Conservation (phyloP, 441 rosid genomes). For the Erodium texanum region DNA sequence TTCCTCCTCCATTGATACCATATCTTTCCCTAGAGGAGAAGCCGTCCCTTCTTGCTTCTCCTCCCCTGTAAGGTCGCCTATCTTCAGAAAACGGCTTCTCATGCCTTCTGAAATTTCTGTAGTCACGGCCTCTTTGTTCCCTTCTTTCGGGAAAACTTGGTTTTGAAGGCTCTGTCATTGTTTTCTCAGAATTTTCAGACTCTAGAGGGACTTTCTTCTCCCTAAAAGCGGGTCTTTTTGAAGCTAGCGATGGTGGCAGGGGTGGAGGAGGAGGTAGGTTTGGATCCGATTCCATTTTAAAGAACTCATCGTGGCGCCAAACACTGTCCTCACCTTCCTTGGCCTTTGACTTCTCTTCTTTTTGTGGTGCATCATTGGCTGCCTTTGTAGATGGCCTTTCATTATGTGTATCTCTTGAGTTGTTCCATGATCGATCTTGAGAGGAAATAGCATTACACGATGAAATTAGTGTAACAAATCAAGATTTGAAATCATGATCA, state of each 20-base stretch:
- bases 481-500: too few relatives aligned
- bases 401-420: slow-evolving; percentile 38
- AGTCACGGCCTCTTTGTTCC: slow-evolving; percentile 27
- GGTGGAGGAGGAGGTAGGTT: neutral
- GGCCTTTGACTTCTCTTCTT: slow-evolving; percentile 34
- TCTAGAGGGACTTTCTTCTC: slow-evolving; percentile 54
- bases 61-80: slow-evolving; percentile 25
- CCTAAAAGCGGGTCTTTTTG: slow-evolving; percentile 77
- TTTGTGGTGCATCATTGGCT: slow-evolving; percentile 23
- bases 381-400: slow-evolving; percentile 33
- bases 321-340: slow-evolving; percentile 34
- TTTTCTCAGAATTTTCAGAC: slow-evolving; percentile 17
- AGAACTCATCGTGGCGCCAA: slow-evolving; percentile 64
- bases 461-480: neutral
- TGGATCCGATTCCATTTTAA: slow-evolving; percentile 42
- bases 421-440: slow-evolving; percentile 36
- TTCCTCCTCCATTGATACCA: slow-evolving; percentile 25
- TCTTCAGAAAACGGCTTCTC: slow-evolving; percentile 31
- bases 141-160: slow-evolving; percentile 35
- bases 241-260: slow-evolving; percentile 24
- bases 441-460: too few relatives aligned
- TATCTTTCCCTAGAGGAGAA: slow-evolving; percentile 36
- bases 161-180: slow-evolving; percentile 29
- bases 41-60: slow-evolving; percentile 32
- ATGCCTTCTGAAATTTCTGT: slow-evolving; percentile 28